Evolutionary conservation across 192 early-diverging fungal species (phyloP).

Genomic region (Piromyces sp.): DNA sequence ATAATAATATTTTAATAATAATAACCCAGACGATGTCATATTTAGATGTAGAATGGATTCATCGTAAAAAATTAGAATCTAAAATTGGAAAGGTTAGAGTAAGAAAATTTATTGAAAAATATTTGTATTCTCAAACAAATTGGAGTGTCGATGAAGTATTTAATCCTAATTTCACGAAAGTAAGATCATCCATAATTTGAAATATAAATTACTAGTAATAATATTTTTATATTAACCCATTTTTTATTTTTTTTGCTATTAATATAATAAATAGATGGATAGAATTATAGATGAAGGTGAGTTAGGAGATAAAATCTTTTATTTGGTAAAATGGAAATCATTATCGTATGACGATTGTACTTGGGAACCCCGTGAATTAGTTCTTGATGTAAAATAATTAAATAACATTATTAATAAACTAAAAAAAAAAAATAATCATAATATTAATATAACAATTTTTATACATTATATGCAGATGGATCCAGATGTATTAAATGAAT

Average conservation of each 20-base stretch:
- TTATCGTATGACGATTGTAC: slow-evolving; percentile 76
- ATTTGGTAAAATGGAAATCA: slow-evolving; percentile 82
- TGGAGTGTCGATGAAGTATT: neutral
- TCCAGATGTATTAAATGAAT: neutral
- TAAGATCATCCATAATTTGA: too few species aligned
- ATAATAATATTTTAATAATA: neutral
- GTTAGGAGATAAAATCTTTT: slow-evolving; percentile 45
- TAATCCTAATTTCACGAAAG: neutral
- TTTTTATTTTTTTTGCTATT: too few species aligned
- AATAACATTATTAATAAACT: too few species aligned
- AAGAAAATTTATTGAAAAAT: neutral
- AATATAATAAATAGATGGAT: neutral
- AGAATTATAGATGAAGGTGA: neutral
- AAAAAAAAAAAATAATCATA: too few species aligned
- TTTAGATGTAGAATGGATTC: neutral
- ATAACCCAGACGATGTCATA: neutral
- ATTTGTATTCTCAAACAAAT: neutral
- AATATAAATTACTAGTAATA: too few species aligned
- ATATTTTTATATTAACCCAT: too few species aligned
- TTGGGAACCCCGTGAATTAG: slow-evolving; percentile 47
- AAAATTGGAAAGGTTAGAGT: neutral
- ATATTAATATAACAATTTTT: too few species aligned
- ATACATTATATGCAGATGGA: neutral
- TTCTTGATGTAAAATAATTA: neutral
- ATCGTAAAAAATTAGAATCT: neutral